Base-by-base conservation (phyloP, 257 asterid species). In the Nicotiana tomentosiformis region DNA sequence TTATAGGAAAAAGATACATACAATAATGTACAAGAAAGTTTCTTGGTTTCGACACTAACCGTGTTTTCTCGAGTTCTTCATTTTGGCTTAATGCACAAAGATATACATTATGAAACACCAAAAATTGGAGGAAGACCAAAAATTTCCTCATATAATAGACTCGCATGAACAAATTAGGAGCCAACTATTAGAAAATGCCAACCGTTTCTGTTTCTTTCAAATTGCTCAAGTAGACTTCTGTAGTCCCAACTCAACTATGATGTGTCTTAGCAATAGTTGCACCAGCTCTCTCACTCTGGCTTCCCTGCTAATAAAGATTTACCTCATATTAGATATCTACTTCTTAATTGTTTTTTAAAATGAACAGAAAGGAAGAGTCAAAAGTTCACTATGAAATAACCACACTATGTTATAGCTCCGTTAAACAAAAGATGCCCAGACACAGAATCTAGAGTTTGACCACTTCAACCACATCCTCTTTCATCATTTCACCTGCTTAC, bases 211-310 rank as follows among this genome's bases (percentile, higher is more conserved):
- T 20, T 56, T 46, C 70, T 56, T 56, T 84, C 84, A 91, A 82
- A 86, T 77, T 20, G 83, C 88, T 67, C 81, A 72, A 66, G 74
- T 88, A 76, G 87, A 93, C 86, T 86, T 93, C 70, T 88, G 89
- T 86, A 96, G 85, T 26, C 99, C 98, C 87, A 96, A 49, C 53
- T 93, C 98, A 61, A 83, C 84, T 60, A 94, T 84, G 78, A 93
- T 80, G 64, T 92, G 93, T 87, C 91, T 92, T 61, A 94, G 95
- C 77, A 93, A 87, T 55, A 87, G 94, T 90, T 89, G 98, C 77
- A 96, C 97, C 84, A 91, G 89, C 85, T 90, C 98, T 87, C 98
- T 90, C 57, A 96, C 91, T 85, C 91, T 89, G 30, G 92, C 83
- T 86, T 93, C 98, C 92, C 99, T 96, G 97, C 80, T 85, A 35